phyloP scores from a whole-genome alignment of 192 early-diverging fungal species.

The Obelidium mucronatum region DNA sequence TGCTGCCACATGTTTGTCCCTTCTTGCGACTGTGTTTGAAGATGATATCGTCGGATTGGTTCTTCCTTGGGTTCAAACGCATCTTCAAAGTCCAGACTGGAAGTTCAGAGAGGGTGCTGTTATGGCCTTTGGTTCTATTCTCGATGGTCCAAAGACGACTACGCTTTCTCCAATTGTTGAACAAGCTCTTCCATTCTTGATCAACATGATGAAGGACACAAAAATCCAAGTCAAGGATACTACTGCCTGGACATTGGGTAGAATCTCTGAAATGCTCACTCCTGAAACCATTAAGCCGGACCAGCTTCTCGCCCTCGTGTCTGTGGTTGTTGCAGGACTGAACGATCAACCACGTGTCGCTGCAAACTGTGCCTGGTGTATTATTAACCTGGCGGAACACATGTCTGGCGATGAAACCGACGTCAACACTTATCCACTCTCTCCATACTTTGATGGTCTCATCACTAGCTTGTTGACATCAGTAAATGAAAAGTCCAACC shows the following conservation, averaged over 20 bases:
- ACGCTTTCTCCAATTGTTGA: conserved; percentile 43
- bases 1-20: conserved; percentile 90
- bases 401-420: conserved; percentile 64
- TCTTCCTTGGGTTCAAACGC: conserved; percentile 86
- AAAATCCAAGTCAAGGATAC: conserved; percentile 94
- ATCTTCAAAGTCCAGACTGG: conserved; percentile 91
- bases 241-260: conserved; percentile 97
- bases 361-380: conserved; percentile 94
- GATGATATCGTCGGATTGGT: conserved; percentile 83
- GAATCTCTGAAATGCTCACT: conserved; percentile 85
- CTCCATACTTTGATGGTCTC: conserved; percentile 86
- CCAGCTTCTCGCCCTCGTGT: conserved; percentile 44
- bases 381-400: conserved; percentile 93
- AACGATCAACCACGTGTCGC: conserved; percentile 89
- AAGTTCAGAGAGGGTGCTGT: conserved; percentile 94
- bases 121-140: conserved; percentile 98
- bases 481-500: conserved; percentile 57
- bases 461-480: conserved; percentile 64
- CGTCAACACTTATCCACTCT: conserved; percentile 73
- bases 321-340: conserved; percentile 82
- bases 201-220: conserved; percentile 88
- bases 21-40: conserved; percentile 85
- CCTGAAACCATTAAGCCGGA: conserved; percentile 36
- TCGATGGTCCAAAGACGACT: conserved; percentile 81
- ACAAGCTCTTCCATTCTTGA: conserved; percentile 78